Evolutionary conservation across 1,284 basidiomycete species (phyloP).

Genomic region (Sporisorium sorghi): DNA sequence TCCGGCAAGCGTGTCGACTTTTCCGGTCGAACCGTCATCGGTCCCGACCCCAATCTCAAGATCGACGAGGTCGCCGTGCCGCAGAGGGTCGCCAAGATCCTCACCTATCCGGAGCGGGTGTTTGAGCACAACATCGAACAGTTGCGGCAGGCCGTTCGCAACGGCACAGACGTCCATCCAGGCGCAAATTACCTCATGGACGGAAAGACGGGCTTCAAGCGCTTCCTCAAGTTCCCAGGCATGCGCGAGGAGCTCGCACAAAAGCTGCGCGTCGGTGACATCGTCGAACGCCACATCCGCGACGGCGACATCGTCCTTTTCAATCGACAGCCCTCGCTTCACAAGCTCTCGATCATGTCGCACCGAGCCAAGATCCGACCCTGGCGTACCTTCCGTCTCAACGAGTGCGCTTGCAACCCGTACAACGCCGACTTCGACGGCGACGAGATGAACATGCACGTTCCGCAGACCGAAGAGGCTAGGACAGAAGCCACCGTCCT

Average conservation of each 20-base stretch:
- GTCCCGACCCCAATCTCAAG: slow-evolving; percentile 95
- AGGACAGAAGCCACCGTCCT: slow-evolving; percentile 96
- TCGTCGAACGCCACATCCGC: slow-evolving; percentile 91
- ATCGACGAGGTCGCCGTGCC: slow-evolving; percentile 91
- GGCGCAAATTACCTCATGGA: slow-evolving; percentile 89
- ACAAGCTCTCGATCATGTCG: slow-evolving; percentile 87
- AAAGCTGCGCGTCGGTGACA: slow-evolving; percentile 82
- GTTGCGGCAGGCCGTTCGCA: slow-evolving; percentile 83
- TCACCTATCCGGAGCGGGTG: slow-evolving; percentile 97
- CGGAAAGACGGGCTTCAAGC: slow-evolving; percentile 82
- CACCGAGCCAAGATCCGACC: slow-evolving; percentile 95
- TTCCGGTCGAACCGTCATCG: slow-evolving; percentile 97
- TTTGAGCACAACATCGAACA: slow-evolving; percentile 88
- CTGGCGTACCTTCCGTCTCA: slow-evolving; percentile 96
- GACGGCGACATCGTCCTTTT: slow-evolving; percentile 98
- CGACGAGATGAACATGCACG: slow-evolving; percentile 99
- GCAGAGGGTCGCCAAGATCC: slow-evolving; percentile 91
- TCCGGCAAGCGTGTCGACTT: slow-evolving; percentile 99
- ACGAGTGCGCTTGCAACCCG: slow-evolving; percentile 99
- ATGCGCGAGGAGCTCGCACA: slow-evolving; percentile 74
- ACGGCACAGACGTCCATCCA: slow-evolving; percentile 91
- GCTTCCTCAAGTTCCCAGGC: slow-evolving; percentile 66
- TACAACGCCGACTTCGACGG: slow-evolving; percentile 99
- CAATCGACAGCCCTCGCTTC: slow-evolving; percentile 98
- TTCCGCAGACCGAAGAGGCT: slow-evolving; percentile 98